Evolutionary conservation across 2,329 filamentous ascomycete species (phyloP), one percentile per base, ranked within the genome.

Genomic region (Bipolaris sorokiniana): DNA sequence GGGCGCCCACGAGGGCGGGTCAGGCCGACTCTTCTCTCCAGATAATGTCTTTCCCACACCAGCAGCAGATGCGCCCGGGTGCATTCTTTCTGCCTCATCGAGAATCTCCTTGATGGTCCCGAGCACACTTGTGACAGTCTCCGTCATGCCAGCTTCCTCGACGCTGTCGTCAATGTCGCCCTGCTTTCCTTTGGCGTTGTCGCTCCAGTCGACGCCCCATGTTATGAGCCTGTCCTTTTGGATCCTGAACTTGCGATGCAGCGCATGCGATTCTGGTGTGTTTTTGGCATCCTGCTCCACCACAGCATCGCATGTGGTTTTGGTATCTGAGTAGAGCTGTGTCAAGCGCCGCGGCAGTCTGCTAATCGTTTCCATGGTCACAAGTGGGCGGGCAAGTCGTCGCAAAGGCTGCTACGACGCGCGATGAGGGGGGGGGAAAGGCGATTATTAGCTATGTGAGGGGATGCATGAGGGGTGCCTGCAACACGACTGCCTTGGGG

Each of bases 161-260:
- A 88, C 77, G 50, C 88, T 88, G 72, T 89, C 88, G 67, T 89
- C 90, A 61, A 93, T 92, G 74, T 90, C 86, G 67, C 86, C 84
- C 57, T 87, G 82, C 63, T 81, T 84, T 34, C 68, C 73, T 15
- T 81, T 72, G 36, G 73, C 83, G 57, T 88, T 86, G 72, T 92
- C 90, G 54, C 87, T 90, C 90, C 90, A 94, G 74, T 92, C 89
- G 50, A 92, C 80, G 0, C 90, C 90, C 90, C 90, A 94, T 58
- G 87, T 89, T 56, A 91, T 87, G 45, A 93, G 81, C 15, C 90
- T 84, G 77, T 92, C 89, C 73, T 91, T 91, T 68, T 93, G 90
- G 64, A 92, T 92, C 62, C 89, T 85, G 63, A 92, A 84, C 73
- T 91, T 91, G 61, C 89, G 87, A 72, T 92, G 88, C 31, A 93